Base-by-base conservation (phyloP, 441 rosid species). In the Daphne laureola region DNA sequence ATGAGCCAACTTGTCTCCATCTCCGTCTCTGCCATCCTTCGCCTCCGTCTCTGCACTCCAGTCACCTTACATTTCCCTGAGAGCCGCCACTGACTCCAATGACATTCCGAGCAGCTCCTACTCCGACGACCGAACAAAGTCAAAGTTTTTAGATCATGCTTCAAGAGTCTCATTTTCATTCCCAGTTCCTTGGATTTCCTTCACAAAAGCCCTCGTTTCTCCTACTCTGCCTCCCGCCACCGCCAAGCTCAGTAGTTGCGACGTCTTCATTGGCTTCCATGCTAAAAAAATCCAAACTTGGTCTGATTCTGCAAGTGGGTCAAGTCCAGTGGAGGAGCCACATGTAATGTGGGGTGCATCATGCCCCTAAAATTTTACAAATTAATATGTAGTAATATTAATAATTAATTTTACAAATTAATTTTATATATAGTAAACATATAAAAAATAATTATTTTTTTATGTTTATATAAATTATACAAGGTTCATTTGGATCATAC, bases 1-100 rank as follows among this genome's bases (percentile, higher is more conserved):
- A n/a, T n/a, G n/a, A n/a, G n/a, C n/a, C 25, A 21, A 21, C 25
- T 0, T 21, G 25, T 86, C 94, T 40, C 95, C 93, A 16, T 80
- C 81, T 53, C 83, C n/a, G n/a, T 91, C 95, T 46, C 98, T 93
- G 36, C 87, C 96, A 17, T 91, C 98, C 42, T 91, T 95, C n/a
- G 96, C 95, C 60, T 87, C 87, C 66, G 95, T 88, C 63, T 91
- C 98, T 8, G 95, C 98, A 64, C 64, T 88, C 38, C 95, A 88
- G 67, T 91, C 96, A 27, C 98, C 98, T 2, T 91, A 87, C 61
- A 86, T 91, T 60, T 87, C 98, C 50, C 98, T 96, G 14, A 76
- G 95, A 64, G 96, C 87, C n/a, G n/a, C n/a, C 54, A 57, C 84
- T 21, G 85, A 73, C 18, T 84, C 90, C 41, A 89, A 86, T 61